Evolutionary conservation across 139 green algal genomes (phyloP), one percentile per base, ranked within the genome.

Genomic region (Dunaliella sp.): DNA sequence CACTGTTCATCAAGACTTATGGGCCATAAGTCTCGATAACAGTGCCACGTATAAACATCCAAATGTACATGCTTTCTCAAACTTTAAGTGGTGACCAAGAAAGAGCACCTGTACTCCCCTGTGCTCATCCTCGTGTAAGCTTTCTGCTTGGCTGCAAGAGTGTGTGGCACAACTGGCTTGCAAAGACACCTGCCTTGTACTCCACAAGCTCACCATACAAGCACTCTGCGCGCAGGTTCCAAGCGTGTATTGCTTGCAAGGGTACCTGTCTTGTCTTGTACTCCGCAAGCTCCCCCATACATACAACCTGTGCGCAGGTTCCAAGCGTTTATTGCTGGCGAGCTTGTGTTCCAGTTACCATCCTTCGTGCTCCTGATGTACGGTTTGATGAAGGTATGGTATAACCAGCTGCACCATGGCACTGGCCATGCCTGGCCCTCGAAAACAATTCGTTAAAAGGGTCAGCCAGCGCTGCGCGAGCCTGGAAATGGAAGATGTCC

Each of bases 311-410:
- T 65, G 16, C 16, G 48, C 48, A 65, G 48, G 76, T 81, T 81
- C 76, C 22, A 34, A 31, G 36, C 76, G n/a, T 21, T 81, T 30
- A 81, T 81, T 24, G 30, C 25, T 36, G 30, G n/a, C 1, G 76
- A 81, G 76, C n/a, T 81, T 30, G 36, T 81, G 7, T 81, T 81
- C 31, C 76, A 81, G 76, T 31, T 81, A 31, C 76, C 76, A 28
- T 81, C n/a, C 76, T 81, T 81, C 31, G n/a, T 81, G 76, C 76
- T 81, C n/a, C 31, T 81, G n/a, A 37, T 37, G n/a, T 38, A 38
- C 1, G 76, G 76, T 1, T 31, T 81, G 12, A 81, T 65, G 48
- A 65, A 65, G n/a, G n/a, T n/a, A n/a, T n/a, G n/a, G n/a, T n/a
- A n/a, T n/a, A n/a, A n/a, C n/a, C n/a, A n/a, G n/a, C n/a, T n/a